These are phyloP conservation scores for Grosmannia huntii DNA, from an alignment of 2,329 filamentous ascomycete genomes.

Conservation along the genomic window DNA sequence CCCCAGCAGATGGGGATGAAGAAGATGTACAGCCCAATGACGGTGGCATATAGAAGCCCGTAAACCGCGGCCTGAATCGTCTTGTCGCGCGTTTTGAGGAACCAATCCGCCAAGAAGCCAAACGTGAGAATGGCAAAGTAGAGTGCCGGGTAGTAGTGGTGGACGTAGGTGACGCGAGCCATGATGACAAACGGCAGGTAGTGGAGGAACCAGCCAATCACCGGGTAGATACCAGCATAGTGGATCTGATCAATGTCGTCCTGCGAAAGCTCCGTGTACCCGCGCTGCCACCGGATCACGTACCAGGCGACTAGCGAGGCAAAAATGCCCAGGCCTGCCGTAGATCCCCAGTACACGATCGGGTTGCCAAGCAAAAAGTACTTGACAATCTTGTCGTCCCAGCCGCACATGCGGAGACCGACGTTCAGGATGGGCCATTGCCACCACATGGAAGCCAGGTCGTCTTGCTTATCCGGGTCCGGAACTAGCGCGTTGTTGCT, in stretches of 20 bases:
- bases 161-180: constrained; percentile 97
- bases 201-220: constrained; percentile 90
- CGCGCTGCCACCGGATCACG: constrained; percentile 87
- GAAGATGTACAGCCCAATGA: constrained; percentile 73
- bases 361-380: constrained; percentile 98
- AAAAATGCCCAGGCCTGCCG: constrained; percentile 62
- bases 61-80: constrained; percentile 58
- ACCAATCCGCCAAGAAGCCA: constrained; percentile 82
- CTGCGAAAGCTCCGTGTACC: constrained; percentile 69
- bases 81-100: constrained; percentile 53
- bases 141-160: constrained; percentile 96
- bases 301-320: constrained; percentile 70
- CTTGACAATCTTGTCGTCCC: constrained; percentile 91
- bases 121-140: constrained; percentile 91
- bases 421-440: constrained; percentile 96
- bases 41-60: constrained; percentile 54
- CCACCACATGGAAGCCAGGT: constrained; percentile 93
- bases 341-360: constrained; percentile 89
- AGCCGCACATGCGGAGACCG: constrained; percentile 95
- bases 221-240: constrained; percentile 82
- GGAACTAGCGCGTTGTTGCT: constrained; percentile 97
- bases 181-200: constrained; percentile 94
- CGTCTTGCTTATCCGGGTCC: constrained; percentile 97
- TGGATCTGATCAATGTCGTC: constrained; percentile 86
- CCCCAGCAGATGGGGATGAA: constrained; percentile 95